A percentile compares a stretch with the other conserved stretches of the same genome.
phyloP scores from a whole-genome alignment of 1,139 yeast genomes.

The Martiniozyma asiatica region DNA sequence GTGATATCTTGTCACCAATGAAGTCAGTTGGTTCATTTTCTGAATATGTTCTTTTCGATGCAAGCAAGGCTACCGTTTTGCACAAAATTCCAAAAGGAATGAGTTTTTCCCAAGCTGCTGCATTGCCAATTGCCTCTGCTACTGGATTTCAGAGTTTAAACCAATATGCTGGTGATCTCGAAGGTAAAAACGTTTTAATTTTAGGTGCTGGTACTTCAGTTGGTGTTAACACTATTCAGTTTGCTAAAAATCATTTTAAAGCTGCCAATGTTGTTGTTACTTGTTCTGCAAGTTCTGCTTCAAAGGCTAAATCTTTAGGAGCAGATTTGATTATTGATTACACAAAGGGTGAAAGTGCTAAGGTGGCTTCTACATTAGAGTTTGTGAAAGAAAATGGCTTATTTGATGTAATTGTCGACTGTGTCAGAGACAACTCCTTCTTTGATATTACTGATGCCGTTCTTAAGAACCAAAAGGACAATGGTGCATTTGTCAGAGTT shows the following conservation, averaged over 20 bases:
- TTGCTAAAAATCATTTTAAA: slow-evolving; percentile 29
- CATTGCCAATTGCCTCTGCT: slow-evolving; percentile 40
- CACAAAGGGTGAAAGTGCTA: slow-evolving; percentile 19
- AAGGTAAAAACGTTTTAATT: no score
- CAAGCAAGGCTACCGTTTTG: slow-evolving; percentile 24
- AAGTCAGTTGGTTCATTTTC: slow-evolving; percentile 38
- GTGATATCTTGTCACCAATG: slow-evolving; percentile 33
- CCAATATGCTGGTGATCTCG: slow-evolving; percentile 16
- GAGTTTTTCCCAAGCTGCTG: slow-evolving; percentile 42
- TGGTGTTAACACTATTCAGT: no score
- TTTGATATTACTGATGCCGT: slow-evolving; percentile 9
- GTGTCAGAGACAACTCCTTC: no score
- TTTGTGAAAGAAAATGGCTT: slow-evolving; percentile 26
- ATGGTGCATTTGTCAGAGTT: slow-evolving; percentile 24
- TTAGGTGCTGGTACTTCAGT: no score
- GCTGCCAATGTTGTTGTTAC: slow-evolving; percentile 30
- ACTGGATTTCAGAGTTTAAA: slow-evolving; percentile 15
- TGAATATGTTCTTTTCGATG: slow-evolving; percentile 35
- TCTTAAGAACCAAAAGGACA: slow-evolving; percentile 14
- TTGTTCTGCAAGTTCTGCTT: slow-evolving; percentile 25
- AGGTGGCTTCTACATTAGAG: slow-evolving; percentile 23
- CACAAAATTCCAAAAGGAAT: slow-evolving; percentile 37
- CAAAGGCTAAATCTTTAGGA: slow-evolving; percentile 10
- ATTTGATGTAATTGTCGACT: slow-evolving; percentile 28
- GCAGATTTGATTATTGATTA: slow-evolving; percentile 16